Conservation (phyloP, 2,329 filamentous ascomycete genomes). For the Exophiala aquamarina region DNA sequence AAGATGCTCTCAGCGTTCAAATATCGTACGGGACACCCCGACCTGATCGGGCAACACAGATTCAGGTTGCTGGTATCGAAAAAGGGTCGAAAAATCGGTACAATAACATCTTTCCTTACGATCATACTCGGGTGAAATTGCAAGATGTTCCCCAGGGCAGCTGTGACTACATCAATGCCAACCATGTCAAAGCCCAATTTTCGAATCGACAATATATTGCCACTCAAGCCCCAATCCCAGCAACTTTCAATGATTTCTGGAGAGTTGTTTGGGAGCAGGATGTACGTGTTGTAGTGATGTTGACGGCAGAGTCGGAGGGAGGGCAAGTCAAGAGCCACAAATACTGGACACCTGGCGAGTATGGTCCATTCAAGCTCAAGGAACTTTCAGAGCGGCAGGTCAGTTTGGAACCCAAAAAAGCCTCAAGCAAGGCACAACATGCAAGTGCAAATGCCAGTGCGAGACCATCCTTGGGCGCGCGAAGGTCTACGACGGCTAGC, state of each 20-base stretch:
- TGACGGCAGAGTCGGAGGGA: constrained; percentile 91
- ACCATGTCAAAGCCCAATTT: constrained; percentile 73
- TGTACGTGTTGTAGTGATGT: constrained; percentile 90
- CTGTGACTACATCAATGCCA: constrained; percentile 97
- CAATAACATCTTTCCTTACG: constrained; percentile 96
- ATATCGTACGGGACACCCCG: constrained; percentile 55
- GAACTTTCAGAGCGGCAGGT: constrained; percentile 79
- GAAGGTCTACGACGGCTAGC: constrained; percentile 37
- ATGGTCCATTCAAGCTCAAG: constrained; percentile 74
- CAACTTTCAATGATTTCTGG: constrained; percentile 97
- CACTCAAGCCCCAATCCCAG: constrained; percentile 87
- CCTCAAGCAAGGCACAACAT: constrained; percentile 39
- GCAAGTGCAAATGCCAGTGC: constrained; percentile 38
- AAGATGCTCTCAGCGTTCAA: constrained; percentile 67
- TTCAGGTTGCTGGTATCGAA: constrained; percentile 87
- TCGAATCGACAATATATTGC: constrained; percentile 95
- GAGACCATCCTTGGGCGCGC: constrained; percentile 37
- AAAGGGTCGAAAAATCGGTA: constrained; percentile 95
- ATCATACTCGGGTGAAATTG: constrained; percentile 84
- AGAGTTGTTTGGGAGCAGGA: constrained; percentile 97
- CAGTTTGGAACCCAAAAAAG: constrained; percentile 64
- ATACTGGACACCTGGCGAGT: constrained; percentile 82
- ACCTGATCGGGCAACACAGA: constrained; percentile 42
- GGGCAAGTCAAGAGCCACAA: constrained; percentile 93
- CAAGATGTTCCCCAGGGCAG: constrained; percentile 63